phyloP scores from a whole-genome alignment of 1,139 yeast genomes.

The Spathaspora jeffriesii region DNA sequence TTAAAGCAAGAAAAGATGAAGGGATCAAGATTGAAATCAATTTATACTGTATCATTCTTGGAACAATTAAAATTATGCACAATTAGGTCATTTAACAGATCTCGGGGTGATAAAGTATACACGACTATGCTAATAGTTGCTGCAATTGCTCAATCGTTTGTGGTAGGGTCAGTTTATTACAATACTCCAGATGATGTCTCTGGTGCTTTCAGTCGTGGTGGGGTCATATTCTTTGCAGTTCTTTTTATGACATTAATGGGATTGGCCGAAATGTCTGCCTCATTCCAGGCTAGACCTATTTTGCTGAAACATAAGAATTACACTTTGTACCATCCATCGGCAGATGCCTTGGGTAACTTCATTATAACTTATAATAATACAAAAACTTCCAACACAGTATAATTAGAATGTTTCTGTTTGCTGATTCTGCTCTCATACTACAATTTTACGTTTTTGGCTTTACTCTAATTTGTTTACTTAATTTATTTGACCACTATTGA shows the following conservation, averaged over 20 bases:
- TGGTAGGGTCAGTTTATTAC: conserved; percentile 53
- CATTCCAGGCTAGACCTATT: conserved; percentile 60
- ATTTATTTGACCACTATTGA: too few relatives aligned
- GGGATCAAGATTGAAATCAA: conserved; percentile 41
- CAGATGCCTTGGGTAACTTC: too few relatives aligned
- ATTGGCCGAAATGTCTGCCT: conserved; percentile 58
- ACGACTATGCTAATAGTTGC: conserved; percentile 47
- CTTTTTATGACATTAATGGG: conserved; percentile 59
- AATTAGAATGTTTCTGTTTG: too few relatives aligned
- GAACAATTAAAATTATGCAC: conserved; percentile 50
- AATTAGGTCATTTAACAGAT: conserved; percentile 50
- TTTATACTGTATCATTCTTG: conserved; percentile 44
- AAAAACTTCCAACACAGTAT: too few relatives aligned
- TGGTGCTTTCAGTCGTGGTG: conserved; percentile 64
- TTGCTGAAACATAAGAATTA: conserved; percentile 62
- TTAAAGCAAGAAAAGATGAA: conserved; percentile 41
- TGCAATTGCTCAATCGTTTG: conserved; percentile 49
- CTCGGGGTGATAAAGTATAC: conserved; percentile 51
- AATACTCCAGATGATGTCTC: conserved; percentile 36
- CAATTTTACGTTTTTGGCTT: too few relatives aligned
- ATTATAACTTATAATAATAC: too few relatives aligned
- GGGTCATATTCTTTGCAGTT: conserved; percentile 56
- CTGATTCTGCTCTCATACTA: too few relatives aligned
- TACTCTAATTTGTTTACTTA: too few relatives aligned
- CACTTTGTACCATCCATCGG: conserved; percentile 66